Percentiles rank a stretch among this genome's conserved stretches.
Conservation (phyloP, 1,284 basidiomycete genomes). For the Sporisorium sorghi region DNA sequence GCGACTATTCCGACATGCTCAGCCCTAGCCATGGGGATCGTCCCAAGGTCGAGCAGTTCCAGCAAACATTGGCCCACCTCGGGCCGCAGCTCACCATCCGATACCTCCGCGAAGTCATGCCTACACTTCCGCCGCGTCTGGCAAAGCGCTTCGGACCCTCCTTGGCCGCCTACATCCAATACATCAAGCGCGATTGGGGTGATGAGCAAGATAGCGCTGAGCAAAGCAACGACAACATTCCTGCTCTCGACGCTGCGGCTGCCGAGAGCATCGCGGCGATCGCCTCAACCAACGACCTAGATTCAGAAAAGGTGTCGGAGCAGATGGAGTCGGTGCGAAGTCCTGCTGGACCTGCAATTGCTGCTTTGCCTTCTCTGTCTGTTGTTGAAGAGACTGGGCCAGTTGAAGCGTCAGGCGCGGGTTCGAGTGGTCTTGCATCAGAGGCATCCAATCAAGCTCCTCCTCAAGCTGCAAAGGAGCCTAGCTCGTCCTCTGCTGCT, state of each 20-base stretch:
- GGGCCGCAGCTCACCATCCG: conserved; percentile 6
- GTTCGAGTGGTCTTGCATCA: background rate
- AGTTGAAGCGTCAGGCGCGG: too few relatives aligned
- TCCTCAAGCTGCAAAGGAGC: background rate
- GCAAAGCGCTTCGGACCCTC: conserved; percentile 3
- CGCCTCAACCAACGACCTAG: background rate
- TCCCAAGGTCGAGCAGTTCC: conserved; percentile 8
- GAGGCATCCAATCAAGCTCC: background rate
- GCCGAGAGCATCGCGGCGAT: background rate
- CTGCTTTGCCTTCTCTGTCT: background rate
- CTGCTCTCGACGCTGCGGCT: background rate
- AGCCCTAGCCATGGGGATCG: background rate
- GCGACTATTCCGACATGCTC: conserved; percentile 3
- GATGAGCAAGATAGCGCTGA: background rate
- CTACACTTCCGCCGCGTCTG: conserved; percentile 3
- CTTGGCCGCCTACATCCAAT: conserved; percentile 3
- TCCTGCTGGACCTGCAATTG: background rate
- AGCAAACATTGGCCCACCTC: conserved; percentile 1
- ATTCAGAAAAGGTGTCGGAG: background rate
- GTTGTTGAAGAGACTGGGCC: background rate
- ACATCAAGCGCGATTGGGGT: background rate
- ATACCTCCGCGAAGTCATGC: conserved; percentile 7
- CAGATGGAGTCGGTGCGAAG: background rate
- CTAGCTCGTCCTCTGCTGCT: background rate
- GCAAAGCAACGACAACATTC: background rate